Evolutionary conservation across 1,284 basidiomycete genomes (phyloP).

Genomic region (Anthracocystis setariae): DNA sequence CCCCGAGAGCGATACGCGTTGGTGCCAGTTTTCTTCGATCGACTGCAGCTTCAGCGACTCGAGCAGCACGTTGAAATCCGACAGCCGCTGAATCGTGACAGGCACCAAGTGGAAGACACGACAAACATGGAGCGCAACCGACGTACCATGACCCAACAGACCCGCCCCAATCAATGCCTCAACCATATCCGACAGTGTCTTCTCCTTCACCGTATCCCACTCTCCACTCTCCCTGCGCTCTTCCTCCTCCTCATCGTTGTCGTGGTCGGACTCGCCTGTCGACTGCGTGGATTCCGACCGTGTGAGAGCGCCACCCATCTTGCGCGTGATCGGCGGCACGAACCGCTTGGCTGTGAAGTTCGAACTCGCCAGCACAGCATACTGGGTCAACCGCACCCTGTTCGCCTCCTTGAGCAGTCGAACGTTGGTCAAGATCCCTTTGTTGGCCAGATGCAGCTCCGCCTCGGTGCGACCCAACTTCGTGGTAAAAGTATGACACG

Average conservation of each 20-base stretch:
- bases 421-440: slow-evolving; percentile 48
- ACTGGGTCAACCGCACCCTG: slow-evolving; percentile 22
- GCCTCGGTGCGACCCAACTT: slow-evolving; percentile 27
- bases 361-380: slow-evolving; percentile 14
- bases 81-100: slow-evolving; percentile 1
- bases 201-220: slow-evolving; percentile 22
- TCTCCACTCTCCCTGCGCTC: slow-evolving; percentile 1
- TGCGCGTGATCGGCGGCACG: slow-evolving; percentile 2
- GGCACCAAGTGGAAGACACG: slow-evolving; percentile 25
- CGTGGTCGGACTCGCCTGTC: neutral
- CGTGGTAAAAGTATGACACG: slow-evolving; percentile 46
- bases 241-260: slow-evolving; percentile 6
- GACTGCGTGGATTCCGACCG: no score
- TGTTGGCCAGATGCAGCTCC: slow-evolving; percentile 43
- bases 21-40: slow-evolving; percentile 24
- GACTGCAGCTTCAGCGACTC: slow-evolving; percentile 13
- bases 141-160: slow-evolving; percentile 4
- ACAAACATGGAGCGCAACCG: slow-evolving; percentile 13
- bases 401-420: slow-evolving; percentile 31
- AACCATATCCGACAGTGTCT: slow-evolving; percentile 47
- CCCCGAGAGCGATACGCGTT: slow-evolving; percentile 6
- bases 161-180: slow-evolving; percentile 50
- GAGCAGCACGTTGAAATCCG: slow-evolving; percentile 25
- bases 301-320: slow-evolving; percentile 3
- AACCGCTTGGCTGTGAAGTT: neutral